Conservation (phyloP, 352 stramenopile genomes). For the Phytophthora tubulina region DNA sequence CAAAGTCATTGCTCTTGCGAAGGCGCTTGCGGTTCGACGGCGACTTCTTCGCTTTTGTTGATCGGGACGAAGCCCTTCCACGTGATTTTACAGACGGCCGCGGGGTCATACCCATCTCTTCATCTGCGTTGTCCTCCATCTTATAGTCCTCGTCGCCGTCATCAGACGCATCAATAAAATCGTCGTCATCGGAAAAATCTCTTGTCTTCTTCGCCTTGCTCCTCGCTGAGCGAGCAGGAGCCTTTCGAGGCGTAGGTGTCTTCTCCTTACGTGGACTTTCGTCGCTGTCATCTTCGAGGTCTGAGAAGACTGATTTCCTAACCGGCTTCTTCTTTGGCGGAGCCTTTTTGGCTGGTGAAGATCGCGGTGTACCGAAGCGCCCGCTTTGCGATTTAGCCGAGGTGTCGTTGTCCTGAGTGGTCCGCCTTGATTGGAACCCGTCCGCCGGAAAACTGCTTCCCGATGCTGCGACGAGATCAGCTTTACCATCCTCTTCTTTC, state of each 20-base stretch:
- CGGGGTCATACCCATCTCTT: conserved; percentile 51
- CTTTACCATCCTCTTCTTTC: conserved; percentile 45
- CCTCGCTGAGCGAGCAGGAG: conserved; percentile 42
- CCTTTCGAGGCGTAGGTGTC: conserved; percentile 27
- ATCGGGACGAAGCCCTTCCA: conserved; percentile 15
- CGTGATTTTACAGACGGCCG: conserved; percentile 23
- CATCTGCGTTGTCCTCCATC: conserved; percentile 52
- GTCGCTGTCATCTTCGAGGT: conserved; percentile 43
- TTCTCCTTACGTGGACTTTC: conserved; percentile 38
- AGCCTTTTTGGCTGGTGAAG: conserved; percentile 16
- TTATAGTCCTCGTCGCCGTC: conserved; percentile 77
- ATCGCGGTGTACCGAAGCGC: conserved; percentile 38
- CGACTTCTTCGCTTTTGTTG: conserved; percentile 31
- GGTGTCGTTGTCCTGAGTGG: conserved; percentile 1
- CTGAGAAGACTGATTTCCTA: conserved; percentile 43
- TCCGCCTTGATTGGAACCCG: conserved; percentile 27
- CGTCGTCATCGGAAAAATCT: conserved; percentile 57
- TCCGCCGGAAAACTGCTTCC: conserved; percentile 4
- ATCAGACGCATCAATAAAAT: conserved; percentile 42
- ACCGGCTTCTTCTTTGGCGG: conserved; percentile 19
- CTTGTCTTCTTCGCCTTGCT: conserved; percentile 29
- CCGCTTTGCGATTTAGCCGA: conserved; percentile 23
- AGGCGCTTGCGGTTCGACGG: conserved; percentile 50
- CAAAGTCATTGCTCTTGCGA: conserved; percentile 44
- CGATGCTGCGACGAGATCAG: background rate